phyloP scores from a whole-genome alignment of 2,329 filamentous ascomycete genomes.

The Beauveria brongniartii region DNA sequence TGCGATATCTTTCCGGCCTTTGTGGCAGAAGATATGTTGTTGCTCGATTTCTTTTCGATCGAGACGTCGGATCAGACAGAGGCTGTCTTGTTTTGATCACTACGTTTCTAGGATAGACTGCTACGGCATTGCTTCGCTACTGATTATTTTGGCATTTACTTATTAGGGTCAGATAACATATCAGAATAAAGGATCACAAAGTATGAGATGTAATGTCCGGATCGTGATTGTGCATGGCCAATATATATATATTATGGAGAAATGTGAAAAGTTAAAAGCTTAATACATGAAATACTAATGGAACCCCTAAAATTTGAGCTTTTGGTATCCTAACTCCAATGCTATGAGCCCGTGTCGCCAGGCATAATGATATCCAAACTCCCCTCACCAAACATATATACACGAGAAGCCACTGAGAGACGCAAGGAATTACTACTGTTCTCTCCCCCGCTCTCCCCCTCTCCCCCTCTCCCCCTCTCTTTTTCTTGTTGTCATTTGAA shows the following conservation, averaged over 20 bases:
- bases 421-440: no score
- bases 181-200: not conserved
- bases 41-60: not conserved
- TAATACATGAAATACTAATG: not conserved
- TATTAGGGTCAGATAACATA: constrained; percentile 1
- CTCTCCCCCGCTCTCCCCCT: no score
- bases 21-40: not conserved
- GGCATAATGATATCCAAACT: not conserved
- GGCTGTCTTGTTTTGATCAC: not conserved
- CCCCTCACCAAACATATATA: not conserved
- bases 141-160: not conserved
- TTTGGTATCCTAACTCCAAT: constrained; percentile 6
- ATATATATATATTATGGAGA: not conserved
- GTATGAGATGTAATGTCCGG: not conserved
- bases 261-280: not conserved
- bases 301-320: not conserved
- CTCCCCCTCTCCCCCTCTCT: not conserved
- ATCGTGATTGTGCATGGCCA: not conserved
- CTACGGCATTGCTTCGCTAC: not conserved
- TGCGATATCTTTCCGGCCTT: not conserved
- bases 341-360: not conserved
- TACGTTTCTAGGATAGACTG: constrained; percentile 4
- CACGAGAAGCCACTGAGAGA: no score
- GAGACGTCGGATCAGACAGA: not conserved
- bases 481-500: not conserved